Conservation (phyloP, 2,329 filamentous ascomycete species). For the Claviceps africana region DNA sequence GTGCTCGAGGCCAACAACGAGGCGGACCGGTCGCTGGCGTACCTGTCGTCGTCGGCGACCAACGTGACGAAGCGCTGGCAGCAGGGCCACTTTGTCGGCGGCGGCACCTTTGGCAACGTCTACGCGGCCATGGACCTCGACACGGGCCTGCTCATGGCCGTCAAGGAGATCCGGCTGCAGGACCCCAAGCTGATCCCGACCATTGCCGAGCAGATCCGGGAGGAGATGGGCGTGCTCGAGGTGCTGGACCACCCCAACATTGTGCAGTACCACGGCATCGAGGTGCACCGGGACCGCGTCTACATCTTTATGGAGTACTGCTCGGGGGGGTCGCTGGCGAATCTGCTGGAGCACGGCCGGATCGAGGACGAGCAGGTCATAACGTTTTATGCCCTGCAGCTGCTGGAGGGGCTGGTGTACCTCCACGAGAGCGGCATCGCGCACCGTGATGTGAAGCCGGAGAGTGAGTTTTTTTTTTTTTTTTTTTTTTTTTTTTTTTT, state of each 20-base stretch:
- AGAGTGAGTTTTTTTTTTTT: conserved; percentile 49
- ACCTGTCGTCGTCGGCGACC: conserved; percentile 82
- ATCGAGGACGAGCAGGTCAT: conserved; percentile 97
- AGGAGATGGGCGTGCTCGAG: conserved; percentile 94
- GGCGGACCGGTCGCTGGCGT: conserved; percentile 86
- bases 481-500: neutral
- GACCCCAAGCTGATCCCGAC: conserved; percentile 92
- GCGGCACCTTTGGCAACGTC: conserved; percentile 92
- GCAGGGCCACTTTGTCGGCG: conserved; percentile 94
- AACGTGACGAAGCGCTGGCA: conserved; percentile 97
- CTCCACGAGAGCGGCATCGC: conserved; percentile 84
- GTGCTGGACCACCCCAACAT: conserved; percentile 95
- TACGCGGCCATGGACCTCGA: conserved; percentile 97
- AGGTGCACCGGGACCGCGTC: conserved; percentile 96
- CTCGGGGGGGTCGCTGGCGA: conserved; percentile 82
- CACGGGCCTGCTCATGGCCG: conserved; percentile 90
- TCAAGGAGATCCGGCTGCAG: conserved; percentile 95
- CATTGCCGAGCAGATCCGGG: conserved; percentile 83
- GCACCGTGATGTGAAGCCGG: conserved; percentile 94
- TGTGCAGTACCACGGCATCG: conserved; percentile 94
- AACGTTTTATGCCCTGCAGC: conserved; percentile 88
- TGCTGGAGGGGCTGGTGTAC: conserved; percentile 87
- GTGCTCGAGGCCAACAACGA: conserved; percentile 93
- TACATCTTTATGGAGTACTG: conserved; percentile 99
- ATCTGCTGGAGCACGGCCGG: conserved; percentile 80